Evolutionary conservation across 192 early-diverging fungal species (phyloP).

Genomic region (Backusella tuberculispora): DNA sequence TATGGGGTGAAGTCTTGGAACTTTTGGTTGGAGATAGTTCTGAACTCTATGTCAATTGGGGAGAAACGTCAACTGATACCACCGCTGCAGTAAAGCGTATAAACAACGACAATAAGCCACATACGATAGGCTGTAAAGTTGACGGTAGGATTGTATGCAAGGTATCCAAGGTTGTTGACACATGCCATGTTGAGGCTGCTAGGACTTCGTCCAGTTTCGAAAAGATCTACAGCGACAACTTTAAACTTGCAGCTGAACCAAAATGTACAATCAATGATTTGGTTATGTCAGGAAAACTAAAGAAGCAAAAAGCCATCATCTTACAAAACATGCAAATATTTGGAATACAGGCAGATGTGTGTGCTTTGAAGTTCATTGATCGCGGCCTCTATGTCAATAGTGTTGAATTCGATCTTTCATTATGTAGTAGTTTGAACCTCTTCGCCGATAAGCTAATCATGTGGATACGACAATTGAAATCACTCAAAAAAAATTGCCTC

Average conservation of each 20-base stretch:
- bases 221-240: background rate
- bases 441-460: too few relatives aligned
- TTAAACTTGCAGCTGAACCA: background rate
- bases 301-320: background rate
- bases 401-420: too few relatives aligned
- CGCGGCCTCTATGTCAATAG: background rate
- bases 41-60: background rate
- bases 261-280: background rate
- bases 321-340: background rate
- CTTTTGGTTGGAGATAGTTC: background rate
- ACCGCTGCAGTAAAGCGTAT: background rate
- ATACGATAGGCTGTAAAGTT: slow-evolving; percentile 9
- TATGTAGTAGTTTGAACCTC: too few relatives aligned
- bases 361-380: background rate
- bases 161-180: background rate
- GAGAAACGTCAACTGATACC: background rate
- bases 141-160: background rate
- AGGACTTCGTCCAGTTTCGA: background rate
- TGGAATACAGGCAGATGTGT: background rate
- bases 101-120: background rate
- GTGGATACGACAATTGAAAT: too few relatives aligned
- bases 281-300: background rate
- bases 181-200: background rate
- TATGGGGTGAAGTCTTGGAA: slow-evolving; percentile 1
- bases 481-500: too few relatives aligned